These are phyloP conservation scores for Malus asiatica DNA, from an alignment of 306 rosid species.

Conservation along the genomic window DNA sequence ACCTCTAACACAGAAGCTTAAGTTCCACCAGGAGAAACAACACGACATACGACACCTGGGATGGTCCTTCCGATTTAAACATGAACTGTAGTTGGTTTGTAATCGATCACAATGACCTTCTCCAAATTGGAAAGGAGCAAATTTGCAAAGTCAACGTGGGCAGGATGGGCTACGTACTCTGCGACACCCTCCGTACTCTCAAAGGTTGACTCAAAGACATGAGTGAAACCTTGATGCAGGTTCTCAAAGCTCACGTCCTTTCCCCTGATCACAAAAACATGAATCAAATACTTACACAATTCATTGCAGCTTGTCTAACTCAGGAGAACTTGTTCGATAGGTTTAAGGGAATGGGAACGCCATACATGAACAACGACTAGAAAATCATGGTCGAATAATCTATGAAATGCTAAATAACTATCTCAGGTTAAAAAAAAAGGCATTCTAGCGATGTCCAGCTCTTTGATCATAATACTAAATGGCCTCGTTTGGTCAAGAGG, in stretches of 20 bases:
- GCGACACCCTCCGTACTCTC: conserved; percentile 70
- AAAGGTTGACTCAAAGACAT: conserved; percentile 76
- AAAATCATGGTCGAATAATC: background rate
- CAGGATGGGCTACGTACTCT: conserved; percentile 67
- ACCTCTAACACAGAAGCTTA: background rate
- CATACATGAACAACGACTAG: background rate
- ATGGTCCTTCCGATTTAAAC: conserved; percentile 13
- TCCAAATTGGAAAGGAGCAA: conserved; percentile 43
- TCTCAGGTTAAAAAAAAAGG: background rate
- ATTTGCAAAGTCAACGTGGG: conserved; percentile 63
- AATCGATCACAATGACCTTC: conserved; percentile 54
- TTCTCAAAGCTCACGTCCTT: conserved; percentile 70
- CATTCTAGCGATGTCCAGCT: background rate
- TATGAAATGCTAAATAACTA: background rate
- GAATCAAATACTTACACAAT: background rate
- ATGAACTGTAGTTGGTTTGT: conserved; percentile 46
- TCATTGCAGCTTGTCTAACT: background rate
- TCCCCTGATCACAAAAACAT: conserved; percentile 44
- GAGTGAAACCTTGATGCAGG: conserved; percentile 81
- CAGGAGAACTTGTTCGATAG: background rate
- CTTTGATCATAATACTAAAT: background rate
- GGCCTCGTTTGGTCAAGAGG: background rate
- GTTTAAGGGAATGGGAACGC: background rate
- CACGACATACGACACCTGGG: background rate
- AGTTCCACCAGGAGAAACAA: conserved; percentile 3